Evolutionary conservation across 306 rosid species (phyloP), one percentile per base, ranked within the genome.

Genomic region (Erythrophleum fordii): DNA sequence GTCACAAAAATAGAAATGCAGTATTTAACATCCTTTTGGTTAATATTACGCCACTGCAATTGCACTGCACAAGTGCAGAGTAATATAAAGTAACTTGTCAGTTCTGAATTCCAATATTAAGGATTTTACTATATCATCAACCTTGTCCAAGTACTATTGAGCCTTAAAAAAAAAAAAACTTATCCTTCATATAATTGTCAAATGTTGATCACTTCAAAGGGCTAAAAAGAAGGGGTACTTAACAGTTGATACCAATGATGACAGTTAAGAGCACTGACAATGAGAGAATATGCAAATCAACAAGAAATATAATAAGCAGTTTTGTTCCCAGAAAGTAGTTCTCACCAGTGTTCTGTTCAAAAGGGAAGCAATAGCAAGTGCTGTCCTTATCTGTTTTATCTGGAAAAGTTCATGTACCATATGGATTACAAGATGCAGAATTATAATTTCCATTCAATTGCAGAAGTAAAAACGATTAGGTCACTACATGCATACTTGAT

Each of bases 321-420:
- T 52, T 45, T 31, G 44, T n/a, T 44, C 39, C 76, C 55, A 70
- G 72, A 60, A 75, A 79, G 49, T 73, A 59, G 65, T 58, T 80
- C 98, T 92, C 86, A 95, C 99, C 97, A 95, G 90, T 7, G 94
- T 93, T 69, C 99, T 92, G 75, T 93, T 92, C 85, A 95, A 84
- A 80, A 95, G 79, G 41, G 92, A 91, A 83, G 99, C 97, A 88
- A 95, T 85, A 18, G 97, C 96, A 77, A 93, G 97, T 31, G 99
- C 98, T 6, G 87, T 90, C 80, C 98, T 88, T 81, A 95, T 93
- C 84, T 95, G 97, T 80, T 92, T 95, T 13, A 93, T 86, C 99
- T 95, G 94, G 80, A 84, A 66, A 83, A 61, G 83, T 68, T 69
- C 81, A 78, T 81, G 78, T 44, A 34, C 69, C 67, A 11, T 53